These are phyloP conservation scores for Lentinula guzmanii DNA, from an alignment of 768 basidiomycete genomes.

Conservation along the genomic window DNA sequence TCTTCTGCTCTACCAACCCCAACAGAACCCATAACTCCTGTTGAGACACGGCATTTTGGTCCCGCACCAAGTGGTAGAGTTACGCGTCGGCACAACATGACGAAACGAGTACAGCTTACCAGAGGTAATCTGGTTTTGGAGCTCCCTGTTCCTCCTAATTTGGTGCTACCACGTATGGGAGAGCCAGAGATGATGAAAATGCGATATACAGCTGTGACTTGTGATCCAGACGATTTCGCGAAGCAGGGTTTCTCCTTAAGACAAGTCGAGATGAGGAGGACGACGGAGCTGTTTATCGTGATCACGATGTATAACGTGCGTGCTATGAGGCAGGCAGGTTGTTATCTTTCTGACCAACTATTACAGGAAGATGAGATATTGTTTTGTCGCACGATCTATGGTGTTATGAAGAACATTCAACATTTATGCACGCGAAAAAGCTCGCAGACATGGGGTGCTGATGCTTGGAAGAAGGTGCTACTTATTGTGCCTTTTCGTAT, in stretches of 20 bases:
- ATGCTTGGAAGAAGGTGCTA: conserved; percentile 90
- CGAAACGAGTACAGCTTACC: conserved; percentile 77
- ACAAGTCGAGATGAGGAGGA: conserved; percentile 72
- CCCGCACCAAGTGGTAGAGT: conserved; percentile 81
- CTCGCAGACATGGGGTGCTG: conserved; percentile 92
- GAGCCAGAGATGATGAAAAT: conserved; percentile 70
- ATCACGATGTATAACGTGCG: conserved; percentile 96
- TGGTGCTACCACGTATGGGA: conserved; percentile 68
- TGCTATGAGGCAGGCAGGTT: conserved; percentile 4
- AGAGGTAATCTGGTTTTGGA: conserved; percentile 88
- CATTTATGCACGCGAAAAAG: conserved; percentile 81
- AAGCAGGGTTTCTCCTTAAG: conserved; percentile 77
- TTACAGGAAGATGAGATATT: conserved; percentile 79
- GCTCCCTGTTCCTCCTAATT: conserved; percentile 75
- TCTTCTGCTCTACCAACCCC: conserved; percentile 12
- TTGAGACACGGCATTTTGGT: conserved; percentile 77
- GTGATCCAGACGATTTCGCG: conserved; percentile 91
- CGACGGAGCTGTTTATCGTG: conserved; percentile 89
- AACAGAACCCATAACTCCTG: conserved; percentile 4
- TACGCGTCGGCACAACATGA: conserved; percentile 64
- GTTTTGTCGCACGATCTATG: conserved; percentile 90
- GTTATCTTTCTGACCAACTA: conserved; percentile 3
- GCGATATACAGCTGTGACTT: conserved; percentile 86
- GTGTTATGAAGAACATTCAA: conserved; percentile 86
- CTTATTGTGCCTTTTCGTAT: neutral